Evolutionary conservation across 2,329 filamentous ascomycete species (phyloP), one percentile per base, ranked within the genome.

Genomic region (Hymenoscyphus infarciens): DNA sequence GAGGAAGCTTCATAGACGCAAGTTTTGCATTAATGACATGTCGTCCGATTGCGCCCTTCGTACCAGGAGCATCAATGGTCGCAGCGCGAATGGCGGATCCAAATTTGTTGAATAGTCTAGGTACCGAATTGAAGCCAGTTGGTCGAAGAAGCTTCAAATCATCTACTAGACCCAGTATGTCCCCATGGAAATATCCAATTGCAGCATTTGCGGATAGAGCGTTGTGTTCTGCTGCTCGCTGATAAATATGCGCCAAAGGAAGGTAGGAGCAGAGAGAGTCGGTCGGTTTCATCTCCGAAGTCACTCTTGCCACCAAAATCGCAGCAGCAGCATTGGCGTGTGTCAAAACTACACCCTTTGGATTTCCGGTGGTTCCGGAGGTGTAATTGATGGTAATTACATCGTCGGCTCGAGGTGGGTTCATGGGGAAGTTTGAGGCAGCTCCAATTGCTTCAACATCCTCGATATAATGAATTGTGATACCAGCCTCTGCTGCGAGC

Each of bases 171-270:
- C 90, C 90, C 13, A 90, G 74, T 66, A 97, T 88, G 73, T 97
- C 92, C 61, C 95, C 95, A 70, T 95, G 91, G 83, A 97, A 99
- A 77, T 94, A 99, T 13, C 94, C 95, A 70, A 97, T 87, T 8
- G 85, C 80, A 38, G 85, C 85, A 61, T 92, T 93, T 59, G 85
- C 82, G 71, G 89, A 85, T 16, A 97, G 80, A 15, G 86, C 84
- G 3, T 82, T 80, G 74, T 96, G 90, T 74, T 99, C 95, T 49
- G 87, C 81, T 68, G 97, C 82, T 61, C 95, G 89, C 67, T 93
- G 90, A 75, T 91, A 97, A 71, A 99, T 98, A 75, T 99, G 95
- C 10, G 95, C 95, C 45, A 97, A 80, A 0, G 95, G 95, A 59
- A 99, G 83, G 77, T 98, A 99, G 0, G 94, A 98, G 63, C 91